Base-by-base conservation (phyloP, 1,284 basidiomycete genomes). In the Ustilago tritici region DNA sequence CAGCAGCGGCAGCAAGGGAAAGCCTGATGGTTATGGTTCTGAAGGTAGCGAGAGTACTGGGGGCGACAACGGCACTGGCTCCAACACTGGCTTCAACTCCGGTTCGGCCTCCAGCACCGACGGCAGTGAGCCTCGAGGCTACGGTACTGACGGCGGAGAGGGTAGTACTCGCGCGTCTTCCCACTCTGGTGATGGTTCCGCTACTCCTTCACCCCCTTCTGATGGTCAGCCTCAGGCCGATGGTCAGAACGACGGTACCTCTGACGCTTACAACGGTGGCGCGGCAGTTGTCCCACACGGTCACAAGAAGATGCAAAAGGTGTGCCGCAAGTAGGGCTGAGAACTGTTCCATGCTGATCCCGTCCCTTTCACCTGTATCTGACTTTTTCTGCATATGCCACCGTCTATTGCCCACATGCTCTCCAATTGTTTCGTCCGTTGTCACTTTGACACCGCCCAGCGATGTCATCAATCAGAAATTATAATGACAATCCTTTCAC, bases 251-350 rank as follows among this genome's bases (percentile, higher is more conserved):
- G 23, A 28, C 23, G 23, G 3, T 28, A 28, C 23, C 3, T 3
- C 23, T 28, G 23, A 28, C 23, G 23, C 23, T 28, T 3, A 28
- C 23, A 28, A 28, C 2, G 43, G 7, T 46, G 43, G 43, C 1
- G 40, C 14, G 14, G 40, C 40, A 7, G n/a, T 19, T 52, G 35
- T 19, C n/a, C 46, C 43, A n/a, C 17, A 50, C 15, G 46, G 52
- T 8, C 38, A 46, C 23, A 23, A 55, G 46, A 64, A 56, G 61
- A 55, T 38, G 61, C n/a, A 49, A 43, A 63, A 57, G 56, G 36
- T 57, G n/a, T 57, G 56, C 62, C 19, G 28, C 10, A 57, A 57
- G 36, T 32, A 28, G 46, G 23, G 57, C 49, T 61, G 23, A 46
- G 17, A 50, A 8, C n/a, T 9, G 15, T 31, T 28, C 23, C 23